Percentiles rank a stretch among this genome's conserved stretches.
These are phyloP conservation scores for Kodamaea sp. DNA, from an alignment of 1,139 yeast species.

Conservation along the genomic window DNA sequence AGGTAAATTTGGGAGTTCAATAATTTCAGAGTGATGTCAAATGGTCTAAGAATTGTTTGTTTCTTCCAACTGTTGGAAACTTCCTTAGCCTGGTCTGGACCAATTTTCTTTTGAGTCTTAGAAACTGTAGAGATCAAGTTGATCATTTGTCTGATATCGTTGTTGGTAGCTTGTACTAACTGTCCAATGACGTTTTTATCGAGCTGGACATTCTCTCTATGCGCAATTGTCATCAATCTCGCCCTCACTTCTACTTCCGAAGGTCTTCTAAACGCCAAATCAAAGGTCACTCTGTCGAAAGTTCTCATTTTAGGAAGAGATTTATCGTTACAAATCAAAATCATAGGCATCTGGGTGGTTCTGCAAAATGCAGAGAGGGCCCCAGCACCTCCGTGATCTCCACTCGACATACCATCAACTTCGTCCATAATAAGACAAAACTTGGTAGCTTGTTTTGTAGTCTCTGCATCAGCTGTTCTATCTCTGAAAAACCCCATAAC, in stretches of 20 bases:
- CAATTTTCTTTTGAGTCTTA: slow-evolving; percentile 64
- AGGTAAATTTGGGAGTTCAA: slow-evolving; percentile 65
- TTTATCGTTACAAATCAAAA: slow-evolving; percentile 91
- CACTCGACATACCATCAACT: slow-evolving; percentile 99
- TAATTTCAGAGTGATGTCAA: slow-evolving; percentile 79
- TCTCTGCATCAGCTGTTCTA: slow-evolving; percentile 3
- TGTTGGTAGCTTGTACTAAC: slow-evolving; percentile 79
- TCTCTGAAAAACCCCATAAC: slow-evolving; percentile 71
- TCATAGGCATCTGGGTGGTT: slow-evolving; percentile 84
- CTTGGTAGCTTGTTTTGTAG: slow-evolving; percentile 35
- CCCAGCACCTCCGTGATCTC: slow-evolving; percentile 98
- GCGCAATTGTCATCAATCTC: slow-evolving; percentile 88
- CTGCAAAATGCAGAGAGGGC: slow-evolving; percentile 87
- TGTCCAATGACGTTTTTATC: slow-evolving; percentile 83
- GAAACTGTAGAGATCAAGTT: slow-evolving; percentile 85
- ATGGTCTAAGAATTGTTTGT: slow-evolving; percentile 87
- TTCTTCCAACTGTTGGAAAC: slow-evolving; percentile 81
- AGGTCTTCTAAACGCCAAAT: slow-evolving; percentile 86
- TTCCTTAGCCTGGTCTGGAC: slow-evolving; percentile 48
- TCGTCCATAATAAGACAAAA: slow-evolving; percentile 96
- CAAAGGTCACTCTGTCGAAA: slow-evolving; percentile 82
- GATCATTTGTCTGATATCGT: slow-evolving; percentile 93
- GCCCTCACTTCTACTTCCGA: slow-evolving; percentile 78
- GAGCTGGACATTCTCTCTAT: slow-evolving; percentile 75
- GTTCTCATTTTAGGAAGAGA: slow-evolving; percentile 94